A percentile compares a stretch with the other conserved stretches of the same genome.
phyloP scores from a whole-genome alignment of 2,329 filamentous ascomycete genomes.

The Ophioceras dolichostomum region DNA sequence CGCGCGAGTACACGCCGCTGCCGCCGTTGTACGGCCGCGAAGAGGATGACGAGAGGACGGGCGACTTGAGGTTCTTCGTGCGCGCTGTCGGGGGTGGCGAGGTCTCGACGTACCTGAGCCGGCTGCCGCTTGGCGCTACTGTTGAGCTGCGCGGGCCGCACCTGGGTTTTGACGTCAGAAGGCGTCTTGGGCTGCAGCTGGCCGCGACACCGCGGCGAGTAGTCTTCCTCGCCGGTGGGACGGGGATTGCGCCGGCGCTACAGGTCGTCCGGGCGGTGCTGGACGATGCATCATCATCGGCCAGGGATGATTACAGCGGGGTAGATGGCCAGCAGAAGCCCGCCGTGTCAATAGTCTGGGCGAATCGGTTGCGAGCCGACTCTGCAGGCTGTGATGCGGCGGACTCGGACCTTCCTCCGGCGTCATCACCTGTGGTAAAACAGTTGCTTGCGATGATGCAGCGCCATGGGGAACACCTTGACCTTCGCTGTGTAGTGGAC shows the following conservation, averaged over 20 bases:
- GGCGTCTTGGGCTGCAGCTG: slow-evolving; percentile 13
- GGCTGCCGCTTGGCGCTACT: slow-evolving; percentile 45
- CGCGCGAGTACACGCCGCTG: slow-evolving; percentile 80
- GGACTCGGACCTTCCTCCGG: too few relatives aligned
- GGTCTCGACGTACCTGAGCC: slow-evolving; percentile 70
- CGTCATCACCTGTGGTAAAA: slow-evolving; percentile 37
- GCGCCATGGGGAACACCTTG: slow-evolving; percentile 41
- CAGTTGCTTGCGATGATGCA: slow-evolving; percentile 52
- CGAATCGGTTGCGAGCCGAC: slow-evolving; percentile 55
- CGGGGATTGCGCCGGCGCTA: slow-evolving; percentile 80
- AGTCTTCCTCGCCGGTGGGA: slow-evolving; percentile 83
- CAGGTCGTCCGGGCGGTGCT: slow-evolving; percentile 60
- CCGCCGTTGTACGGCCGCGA: slow-evolving; percentile 33
- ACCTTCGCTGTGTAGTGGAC: slow-evolving; percentile 69
- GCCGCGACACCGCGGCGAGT: too few relatives aligned
- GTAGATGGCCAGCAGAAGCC: slow-evolving; percentile 18
- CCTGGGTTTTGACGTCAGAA: slow-evolving; percentile 45
- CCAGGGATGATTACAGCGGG: slow-evolving; percentile 5
- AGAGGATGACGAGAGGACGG: slow-evolving; percentile 12
- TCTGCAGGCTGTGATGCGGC: slow-evolving; percentile 47
- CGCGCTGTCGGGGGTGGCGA: slow-evolving; percentile 71
- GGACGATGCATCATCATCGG: slow-evolving; percentile 13
- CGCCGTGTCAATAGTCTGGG: slow-evolving; percentile 69
- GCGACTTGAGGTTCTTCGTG: slow-evolving; percentile 59
- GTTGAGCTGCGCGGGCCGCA: slow-evolving; percentile 73